Conservation (phyloP, 1,284 basidiomycete genomes). For the Puccinia horiana region DNA sequence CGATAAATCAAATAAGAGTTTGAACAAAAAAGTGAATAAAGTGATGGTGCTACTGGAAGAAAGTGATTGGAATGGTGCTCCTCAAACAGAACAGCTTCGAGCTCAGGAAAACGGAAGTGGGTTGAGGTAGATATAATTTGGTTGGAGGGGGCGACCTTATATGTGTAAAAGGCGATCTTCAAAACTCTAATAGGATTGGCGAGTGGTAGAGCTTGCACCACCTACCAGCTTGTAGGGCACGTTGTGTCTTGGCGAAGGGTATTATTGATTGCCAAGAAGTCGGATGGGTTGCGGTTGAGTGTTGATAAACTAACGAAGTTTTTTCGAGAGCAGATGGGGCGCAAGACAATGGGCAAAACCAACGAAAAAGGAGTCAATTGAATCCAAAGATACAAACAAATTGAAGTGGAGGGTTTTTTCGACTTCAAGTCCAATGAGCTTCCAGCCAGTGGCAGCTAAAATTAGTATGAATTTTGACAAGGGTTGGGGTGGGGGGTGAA, state of each 20-base stretch:
- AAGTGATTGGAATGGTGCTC: slow-evolving; percentile 2
- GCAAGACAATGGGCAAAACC: slow-evolving; percentile 14
- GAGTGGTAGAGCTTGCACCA: not conserved
- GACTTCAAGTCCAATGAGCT: slow-evolving; percentile 3
- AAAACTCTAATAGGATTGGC: not conserved
- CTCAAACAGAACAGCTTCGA: slow-evolving; percentile 14
- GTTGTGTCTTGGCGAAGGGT: not conserved
- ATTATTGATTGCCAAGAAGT: not conserved
- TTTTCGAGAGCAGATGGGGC: slow-evolving; percentile 4
- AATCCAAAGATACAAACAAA: slow-evolving; percentile 18
- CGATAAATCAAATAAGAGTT: not conserved
- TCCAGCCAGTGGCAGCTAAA: slow-evolving; percentile 10
- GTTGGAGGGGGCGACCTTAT: not conserved
- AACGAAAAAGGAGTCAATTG: not conserved
- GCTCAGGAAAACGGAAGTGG: not conserved
- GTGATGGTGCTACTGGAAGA: not conserved
- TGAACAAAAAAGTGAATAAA: not conserved
- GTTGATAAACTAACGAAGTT: not conserved
- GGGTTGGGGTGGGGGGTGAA: not conserved
- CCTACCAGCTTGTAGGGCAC: not conserved
- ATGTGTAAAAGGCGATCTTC: slow-evolving; percentile 6
- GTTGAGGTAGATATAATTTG: not conserved
- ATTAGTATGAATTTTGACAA: not conserved
- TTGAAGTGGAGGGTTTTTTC: not conserved
- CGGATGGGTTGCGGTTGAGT: not conserved